A percentile compares a stretch with the other conserved stretches of the same genome.
These are phyloP conservation scores for Pestalotiopsis sp. DNA, from an alignment of 2,329 filamentous ascomycete species.

Conservation along the genomic window DNA sequence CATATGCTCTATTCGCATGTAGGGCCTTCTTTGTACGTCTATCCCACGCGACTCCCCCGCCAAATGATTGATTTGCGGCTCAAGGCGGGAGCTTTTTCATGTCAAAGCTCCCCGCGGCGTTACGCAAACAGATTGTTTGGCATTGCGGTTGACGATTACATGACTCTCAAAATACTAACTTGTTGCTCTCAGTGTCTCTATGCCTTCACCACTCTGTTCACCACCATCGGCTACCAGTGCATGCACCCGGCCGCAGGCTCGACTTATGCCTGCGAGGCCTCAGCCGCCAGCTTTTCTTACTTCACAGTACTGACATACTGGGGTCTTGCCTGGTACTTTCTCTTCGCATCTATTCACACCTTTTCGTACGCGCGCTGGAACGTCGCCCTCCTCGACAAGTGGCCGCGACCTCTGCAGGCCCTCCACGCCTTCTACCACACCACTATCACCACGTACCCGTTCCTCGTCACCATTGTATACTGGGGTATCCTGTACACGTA, in stretches of 20 bases:
- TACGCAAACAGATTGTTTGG: too few species aligned
- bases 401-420: conserved; percentile 64
- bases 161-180: too few species aligned
- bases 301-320: conserved; percentile 85
- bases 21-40: conserved; percentile 57
- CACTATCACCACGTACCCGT: conserved; percentile 64
- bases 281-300: conserved; percentile 70
- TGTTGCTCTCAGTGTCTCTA: conserved; percentile 52
- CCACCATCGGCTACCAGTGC: conserved; percentile 69
- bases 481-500: conserved; percentile 71
- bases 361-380: conserved; percentile 63
- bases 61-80: neutral
- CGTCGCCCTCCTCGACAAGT: conserved; percentile 57
- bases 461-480: conserved; percentile 73
- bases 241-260: conserved; percentile 43
- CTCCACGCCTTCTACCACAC: conserved; percentile 69
- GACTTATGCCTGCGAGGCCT: conserved; percentile 41
- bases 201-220: conserved; percentile 69
- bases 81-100: neutral
- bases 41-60: neutral
- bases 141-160: too few species aligned
- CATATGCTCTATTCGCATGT: conserved; percentile 60
- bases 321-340: conserved; percentile 80
- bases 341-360: conserved; percentile 70
- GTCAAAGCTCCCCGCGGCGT: too few species aligned